These are phyloP conservation scores for Capronia epimyces DNA, from an alignment of 2,329 filamentous ascomycete species.

Conservation along the genomic window DNA sequence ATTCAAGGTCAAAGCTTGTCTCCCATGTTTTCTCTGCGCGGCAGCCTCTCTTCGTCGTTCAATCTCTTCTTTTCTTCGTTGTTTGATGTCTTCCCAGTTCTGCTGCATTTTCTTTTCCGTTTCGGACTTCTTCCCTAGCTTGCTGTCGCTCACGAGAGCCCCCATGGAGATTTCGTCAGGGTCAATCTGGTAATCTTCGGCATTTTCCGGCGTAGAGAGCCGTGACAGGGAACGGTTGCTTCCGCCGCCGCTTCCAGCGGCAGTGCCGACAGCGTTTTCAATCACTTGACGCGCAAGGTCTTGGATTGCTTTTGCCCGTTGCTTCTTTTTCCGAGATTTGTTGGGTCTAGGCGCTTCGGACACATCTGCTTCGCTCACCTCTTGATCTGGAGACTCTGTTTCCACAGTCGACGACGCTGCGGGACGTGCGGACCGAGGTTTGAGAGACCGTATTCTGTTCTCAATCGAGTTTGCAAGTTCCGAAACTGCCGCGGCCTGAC, in stretches of 20 bases:
- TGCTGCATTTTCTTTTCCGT: slow-evolving; percentile 55
- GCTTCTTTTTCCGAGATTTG: slow-evolving; percentile 7
- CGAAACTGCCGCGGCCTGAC: slow-evolving; percentile 19
- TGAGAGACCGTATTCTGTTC: slow-evolving; percentile 11
- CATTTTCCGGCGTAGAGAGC: slow-evolving; percentile 39
- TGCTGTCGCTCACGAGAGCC: slow-evolving; percentile 50
- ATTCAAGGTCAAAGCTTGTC: slow-evolving; percentile 6
- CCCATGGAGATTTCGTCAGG: slow-evolving; percentile 53
- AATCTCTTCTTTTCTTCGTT: slow-evolving; percentile 38
- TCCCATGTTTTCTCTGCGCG: slow-evolving; percentile 21
- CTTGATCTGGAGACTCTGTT: slow-evolving; percentile 1
- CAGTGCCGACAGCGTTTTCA: slow-evolving; percentile 13
- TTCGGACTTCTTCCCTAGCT: slow-evolving; percentile 53
- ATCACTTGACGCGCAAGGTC: slow-evolving; percentile 17
- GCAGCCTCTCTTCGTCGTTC: slow-evolving; percentile 31
- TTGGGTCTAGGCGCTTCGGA: neutral
- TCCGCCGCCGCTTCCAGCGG: neutral
- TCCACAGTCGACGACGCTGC: slow-evolving; percentile 4
- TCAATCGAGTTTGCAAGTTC: slow-evolving; percentile 24
- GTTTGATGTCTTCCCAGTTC: slow-evolving; percentile 51
- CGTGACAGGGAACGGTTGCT: slow-evolving; percentile 10
- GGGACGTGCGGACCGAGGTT: slow-evolving; percentile 3
- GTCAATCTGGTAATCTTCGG: slow-evolving; percentile 49
- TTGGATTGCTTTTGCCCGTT: slow-evolving; percentile 5
- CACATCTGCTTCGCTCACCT: neutral